Evolutionary conservation across 2,329 filamentous ascomycete genomes (phyloP), one percentile per base, ranked within the genome.

Genomic region (Beauveria asiatica): DNA sequence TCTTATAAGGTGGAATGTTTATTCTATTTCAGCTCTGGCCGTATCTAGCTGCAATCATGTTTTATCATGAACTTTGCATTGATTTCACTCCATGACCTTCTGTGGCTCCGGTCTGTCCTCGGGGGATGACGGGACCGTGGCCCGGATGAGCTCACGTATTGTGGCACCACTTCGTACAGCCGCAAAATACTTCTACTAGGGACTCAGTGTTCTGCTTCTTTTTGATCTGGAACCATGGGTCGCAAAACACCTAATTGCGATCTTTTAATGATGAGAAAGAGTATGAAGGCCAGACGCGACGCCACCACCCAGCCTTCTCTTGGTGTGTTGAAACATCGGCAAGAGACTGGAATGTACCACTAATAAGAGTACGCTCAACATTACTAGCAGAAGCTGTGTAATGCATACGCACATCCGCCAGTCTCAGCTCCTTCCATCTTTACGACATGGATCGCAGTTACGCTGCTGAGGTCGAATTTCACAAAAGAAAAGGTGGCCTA

Each of bases 401-500:
- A 1, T 59, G 63, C 5, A 70, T 70, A 58, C 73, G 76, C 1
- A 79, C 80, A 57, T 5, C 30, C 30, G 11, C 10, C 10, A 33
- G 30, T 13, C 30, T 33, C 30, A 33, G 11, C 30, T 33, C 13
- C 30, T 33, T 33, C 30, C 30, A 33, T 60, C 79, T 79, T 72
- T 67, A 5, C 74, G 69, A 75, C 59, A 79, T 2, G 72, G 30
- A 76, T 71, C 67, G 75, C 73, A 52, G 81, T 66, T 63, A 76
- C 70, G 65, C 78, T 76, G 3, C 70, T n/a, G 70, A 67, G 19
- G 78, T 67, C 64, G 76, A 74, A 5, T 8, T 76, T 76, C 4
- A 75, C 60, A 0, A 45, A 83, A 70, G 39, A 82, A 69, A 0
- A 72, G 68, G 0, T 78, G 79, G 0, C 74, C 75, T 4, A 70